Percentiles rank a stretch among this genome's conserved stretches.
Evolutionary conservation across 2,329 filamentous ascomycete species (phyloP).

Genomic region (Harringtonia lauricola): DNA sequence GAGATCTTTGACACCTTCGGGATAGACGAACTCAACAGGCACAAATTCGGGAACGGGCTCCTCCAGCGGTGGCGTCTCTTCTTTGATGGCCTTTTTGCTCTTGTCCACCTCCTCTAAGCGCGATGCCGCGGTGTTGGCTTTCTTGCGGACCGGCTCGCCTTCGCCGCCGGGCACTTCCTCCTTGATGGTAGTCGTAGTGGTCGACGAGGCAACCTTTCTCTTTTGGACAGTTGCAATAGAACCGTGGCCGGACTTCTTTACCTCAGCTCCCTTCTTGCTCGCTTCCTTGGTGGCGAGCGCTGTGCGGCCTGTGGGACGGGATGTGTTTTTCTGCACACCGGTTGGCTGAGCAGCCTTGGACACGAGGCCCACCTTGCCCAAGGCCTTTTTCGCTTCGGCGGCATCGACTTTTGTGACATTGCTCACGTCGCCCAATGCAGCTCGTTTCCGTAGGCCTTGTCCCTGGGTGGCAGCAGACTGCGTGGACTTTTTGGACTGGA

Average conservation of each 20-base stretch:
- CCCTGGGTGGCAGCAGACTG: slow-evolving; percentile 33
- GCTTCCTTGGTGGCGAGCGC: slow-evolving; percentile 33
- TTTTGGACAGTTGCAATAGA: slow-evolving; percentile 53
- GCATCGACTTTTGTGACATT: slow-evolving; percentile 76
- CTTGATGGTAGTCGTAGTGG: slow-evolving; percentile 42
- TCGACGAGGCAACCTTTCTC: slow-evolving; percentile 42
- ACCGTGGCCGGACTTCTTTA: slow-evolving; percentile 64
- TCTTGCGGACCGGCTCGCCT: slow-evolving; percentile 59
- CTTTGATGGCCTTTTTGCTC: slow-evolving; percentile 24
- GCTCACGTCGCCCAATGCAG: slow-evolving; percentile 86
- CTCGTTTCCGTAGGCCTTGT: slow-evolving; percentile 52
- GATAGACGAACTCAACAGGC: slow-evolving; percentile 18
- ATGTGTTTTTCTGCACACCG: slow-evolving; percentile 72
- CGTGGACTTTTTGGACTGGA: slow-evolving; percentile 58
- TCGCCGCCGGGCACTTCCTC: slow-evolving; percentile 50
- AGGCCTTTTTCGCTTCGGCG: slow-evolving; percentile 64
- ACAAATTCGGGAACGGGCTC: slow-evolving; percentile 16
- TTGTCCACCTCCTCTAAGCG: slow-evolving; percentile 35
- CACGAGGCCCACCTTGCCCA: slow-evolving; percentile 55
- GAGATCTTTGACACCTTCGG: slow-evolving; percentile 47
- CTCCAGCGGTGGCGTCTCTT: slow-evolving; percentile 21
- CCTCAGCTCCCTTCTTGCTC: slow-evolving; percentile 51
- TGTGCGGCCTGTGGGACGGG: slow-evolving; percentile 44
- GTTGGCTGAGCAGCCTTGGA: slow-evolving; percentile 74
- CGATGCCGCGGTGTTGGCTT: slow-evolving; percentile 38